A percentile compares a stretch with the other conserved stretches of the same genome.
These are phyloP conservation scores for Monosporascus cannonballus DNA, from an alignment of 2,329 filamentous ascomycete genomes.

Conservation along the genomic window DNA sequence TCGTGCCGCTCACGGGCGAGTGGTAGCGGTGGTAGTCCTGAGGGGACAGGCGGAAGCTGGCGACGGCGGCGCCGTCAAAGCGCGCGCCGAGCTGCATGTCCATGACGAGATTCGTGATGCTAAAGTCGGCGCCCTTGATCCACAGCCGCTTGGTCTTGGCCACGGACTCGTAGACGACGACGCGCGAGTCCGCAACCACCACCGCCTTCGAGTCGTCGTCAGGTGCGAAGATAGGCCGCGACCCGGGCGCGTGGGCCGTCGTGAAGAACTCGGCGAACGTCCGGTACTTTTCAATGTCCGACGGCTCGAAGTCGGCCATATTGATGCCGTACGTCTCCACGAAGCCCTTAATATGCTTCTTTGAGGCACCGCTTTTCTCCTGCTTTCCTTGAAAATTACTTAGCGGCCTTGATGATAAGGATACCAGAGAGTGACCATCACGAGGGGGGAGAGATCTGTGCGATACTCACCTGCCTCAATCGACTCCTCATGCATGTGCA, in stretches of 20 bases:
- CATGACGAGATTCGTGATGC: slow-evolving; percentile 31
- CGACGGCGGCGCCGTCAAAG: slow-evolving; percentile 30
- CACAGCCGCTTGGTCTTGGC: slow-evolving; percentile 28
- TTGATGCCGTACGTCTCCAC: slow-evolving; percentile 30
- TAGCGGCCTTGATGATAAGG: too few species aligned
- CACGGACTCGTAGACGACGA: slow-evolving; percentile 30
- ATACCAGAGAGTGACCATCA: too few species aligned
- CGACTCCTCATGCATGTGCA: slow-evolving; percentile 30
- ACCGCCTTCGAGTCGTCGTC: slow-evolving; percentile 23
- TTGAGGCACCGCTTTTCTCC: slow-evolving; percentile 24
- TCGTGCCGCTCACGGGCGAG: slow-evolving; percentile 32
- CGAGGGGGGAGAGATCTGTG: too few species aligned
- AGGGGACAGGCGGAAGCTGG: slow-evolving; percentile 34
- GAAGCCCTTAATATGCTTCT: slow-evolving; percentile 29
- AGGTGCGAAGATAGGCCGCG: slow-evolving; percentile 22
- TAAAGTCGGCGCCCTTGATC: slow-evolving; percentile 39
- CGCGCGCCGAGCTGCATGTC: slow-evolving; percentile 24
- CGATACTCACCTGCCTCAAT: slow-evolving; percentile 20
- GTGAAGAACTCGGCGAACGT: slow-evolving; percentile 35
- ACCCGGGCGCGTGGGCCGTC: slow-evolving; percentile 23
- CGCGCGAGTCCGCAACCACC: slow-evolving; percentile 29
- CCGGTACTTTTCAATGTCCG: slow-evolving; percentile 26
- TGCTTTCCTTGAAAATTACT: slow-evolving; percentile 7
- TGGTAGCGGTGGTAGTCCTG: slow-evolving; percentile 42
- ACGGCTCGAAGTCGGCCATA: slow-evolving; percentile 31